Evolutionary conservation across 202 grass and related monocot species (phyloP).

Genomic region (Thinopyrum obtusiflorum): DNA sequence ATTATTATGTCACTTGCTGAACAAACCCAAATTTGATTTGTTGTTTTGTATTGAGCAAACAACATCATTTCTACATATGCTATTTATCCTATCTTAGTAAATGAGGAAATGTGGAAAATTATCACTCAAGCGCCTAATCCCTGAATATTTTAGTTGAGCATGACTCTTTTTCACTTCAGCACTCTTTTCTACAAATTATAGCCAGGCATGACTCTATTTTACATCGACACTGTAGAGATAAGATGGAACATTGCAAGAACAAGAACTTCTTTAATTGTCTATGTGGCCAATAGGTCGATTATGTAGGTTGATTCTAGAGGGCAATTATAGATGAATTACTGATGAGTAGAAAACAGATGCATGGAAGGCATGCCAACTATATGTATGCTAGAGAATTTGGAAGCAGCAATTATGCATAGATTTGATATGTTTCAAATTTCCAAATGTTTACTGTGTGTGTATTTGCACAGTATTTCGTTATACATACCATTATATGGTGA

Average conservation of each 20-base stretch:
- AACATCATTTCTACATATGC: background rate
- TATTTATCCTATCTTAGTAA: constrained; percentile 16
- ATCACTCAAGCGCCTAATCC: background rate
- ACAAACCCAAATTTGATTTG: background rate
- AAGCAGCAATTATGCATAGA: background rate
- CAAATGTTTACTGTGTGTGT: background rate
- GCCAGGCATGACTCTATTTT: background rate
- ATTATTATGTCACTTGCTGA: background rate
- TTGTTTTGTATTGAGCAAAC: background rate
- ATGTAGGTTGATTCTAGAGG: background rate
- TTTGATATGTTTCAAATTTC: constrained; percentile 15
- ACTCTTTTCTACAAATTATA: background rate
- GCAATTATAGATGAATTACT: background rate
- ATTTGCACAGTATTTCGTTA: constrained; percentile 1
- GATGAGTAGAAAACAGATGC: background rate
- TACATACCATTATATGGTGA: background rate
- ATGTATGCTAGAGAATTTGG: constrained; percentile 9
- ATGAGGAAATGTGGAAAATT: background rate
- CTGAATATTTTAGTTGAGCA: background rate
- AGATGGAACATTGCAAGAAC: background rate
- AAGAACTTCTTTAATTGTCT: background rate
- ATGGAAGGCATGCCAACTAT: background rate
- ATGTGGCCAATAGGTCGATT: background rate
- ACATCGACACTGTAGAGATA: background rate
- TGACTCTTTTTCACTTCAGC: background rate